Evolutionary conservation across 1,284 basidiomycete genomes (phyloP), one percentile per base, ranked within the genome.

Genomic region (Cutaneotrichosporon mucoides): DNA sequence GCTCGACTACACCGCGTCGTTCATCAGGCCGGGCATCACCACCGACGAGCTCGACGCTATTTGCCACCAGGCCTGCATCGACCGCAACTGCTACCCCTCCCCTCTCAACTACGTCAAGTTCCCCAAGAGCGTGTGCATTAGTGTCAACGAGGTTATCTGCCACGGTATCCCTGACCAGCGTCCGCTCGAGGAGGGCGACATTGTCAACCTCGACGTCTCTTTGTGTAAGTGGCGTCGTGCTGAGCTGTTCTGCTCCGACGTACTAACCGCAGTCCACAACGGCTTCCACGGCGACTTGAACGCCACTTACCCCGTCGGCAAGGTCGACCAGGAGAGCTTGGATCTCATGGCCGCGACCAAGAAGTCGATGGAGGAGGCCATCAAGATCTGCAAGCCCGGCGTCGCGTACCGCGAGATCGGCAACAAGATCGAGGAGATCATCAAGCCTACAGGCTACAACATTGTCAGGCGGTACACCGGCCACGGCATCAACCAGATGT

Each of bases 71-170:
- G 96, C 90, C 15, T 89, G 85, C 65, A 88, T 99, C 68, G 89
- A 95, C 79, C 84, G 94, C 56, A 86, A 92, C 69, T 86, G 90
- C 48, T 99, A 99, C 78, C 96, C 96, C 4, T 92, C 89, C 41
- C 91, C 96, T 41, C 82, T 99, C 56, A 93, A 93, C 73, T 99
- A 99, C 79, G 85, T 89, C 64, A 83, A 85, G 53, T 99, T 89
- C 76, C 95, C 95, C 34, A 97, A 98, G 82, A 96, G 92, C 47
- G 86, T 97, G 50, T 99, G 96, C 87, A 95, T 89, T 79, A 72
- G 89, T 84, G 81, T 99, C 45, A 99, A 99, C 78, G 96, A 99
- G 78, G 88, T 87, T 58, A 95, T 99, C 70, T 99, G 96, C 76
- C 96, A 99, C 77, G 92, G 92, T 57, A 96, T 97, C 66, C 93